A percentile compares a stretch with the other conserved stretches of the same genome.
phyloP scores from a whole-genome alignment of 2,329 filamentous ascomycete species.

The Neopestalotiopsis sp. region DNA sequence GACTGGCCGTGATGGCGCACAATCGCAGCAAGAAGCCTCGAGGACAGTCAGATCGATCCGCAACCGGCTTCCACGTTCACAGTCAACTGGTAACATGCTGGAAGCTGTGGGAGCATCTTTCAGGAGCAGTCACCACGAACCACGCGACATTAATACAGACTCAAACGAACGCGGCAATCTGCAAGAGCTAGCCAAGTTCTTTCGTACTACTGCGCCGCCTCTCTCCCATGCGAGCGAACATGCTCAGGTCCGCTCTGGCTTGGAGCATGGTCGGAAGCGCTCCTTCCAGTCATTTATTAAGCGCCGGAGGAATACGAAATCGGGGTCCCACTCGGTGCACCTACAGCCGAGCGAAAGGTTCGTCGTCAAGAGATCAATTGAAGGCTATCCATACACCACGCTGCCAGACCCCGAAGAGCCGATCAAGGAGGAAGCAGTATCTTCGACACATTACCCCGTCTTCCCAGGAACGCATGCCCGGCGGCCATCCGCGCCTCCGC shows the following conservation, averaged over 20 bases:
- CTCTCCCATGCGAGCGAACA: conserved; percentile 23
- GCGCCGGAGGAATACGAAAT: background rate
- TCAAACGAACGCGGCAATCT: conserved; percentile 19
- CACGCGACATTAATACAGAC: conserved; percentile 24
- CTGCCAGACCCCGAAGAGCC: conserved; percentile 22
- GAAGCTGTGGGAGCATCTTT: conserved; percentile 19
- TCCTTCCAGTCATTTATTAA: conserved; percentile 26
- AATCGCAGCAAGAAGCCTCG: conserved; percentile 8
- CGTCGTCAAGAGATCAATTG: conserved; percentile 23
- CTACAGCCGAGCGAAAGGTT: conserved; percentile 24
- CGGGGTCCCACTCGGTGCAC: conserved; percentile 12
- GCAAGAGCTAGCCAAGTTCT: conserved; percentile 27
- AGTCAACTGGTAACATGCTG: conserved; percentile 33
- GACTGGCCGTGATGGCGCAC: background rate
- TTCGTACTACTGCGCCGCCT: conserved; percentile 29
- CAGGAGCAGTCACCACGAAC: conserved; percentile 18
- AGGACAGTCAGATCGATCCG: conserved; percentile 16
- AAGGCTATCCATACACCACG: conserved; percentile 25
- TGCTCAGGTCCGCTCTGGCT: conserved; percentile 7
- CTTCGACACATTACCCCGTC: conserved; percentile 28
- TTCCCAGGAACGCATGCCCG: conserved; percentile 18
- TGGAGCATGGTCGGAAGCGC: conserved; percentile 20
- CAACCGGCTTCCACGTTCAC: conserved; percentile 30
- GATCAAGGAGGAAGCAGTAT: conserved; percentile 22
- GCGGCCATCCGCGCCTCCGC: conserved; percentile 1